A percentile compares a stretch with the other conserved stretches of the same genome.
Evolutionary conservation across 2,329 filamentous ascomycete genomes (phyloP).

Genomic region (Aureobasidium lini): DNA sequence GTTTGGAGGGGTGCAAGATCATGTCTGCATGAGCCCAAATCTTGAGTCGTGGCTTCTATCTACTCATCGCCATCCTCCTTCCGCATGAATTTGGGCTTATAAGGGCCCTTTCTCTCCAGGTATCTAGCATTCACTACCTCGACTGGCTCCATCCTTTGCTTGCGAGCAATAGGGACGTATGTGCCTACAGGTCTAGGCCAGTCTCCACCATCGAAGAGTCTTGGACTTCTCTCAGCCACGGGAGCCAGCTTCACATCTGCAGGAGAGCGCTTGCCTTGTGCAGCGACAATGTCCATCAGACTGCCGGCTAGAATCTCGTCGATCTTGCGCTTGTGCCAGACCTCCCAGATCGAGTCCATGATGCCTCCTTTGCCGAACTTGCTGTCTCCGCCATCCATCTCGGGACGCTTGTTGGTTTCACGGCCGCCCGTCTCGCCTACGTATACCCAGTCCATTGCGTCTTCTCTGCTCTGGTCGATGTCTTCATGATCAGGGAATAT

Average conservation of each 20-base stretch:
- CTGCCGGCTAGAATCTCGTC: conserved; percentile 77
- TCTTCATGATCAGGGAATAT: conserved; percentile 51
- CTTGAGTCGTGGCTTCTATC: conserved; percentile 21
- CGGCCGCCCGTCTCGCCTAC: conserved; percentile 56
- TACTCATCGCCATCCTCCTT: conserved; percentile 24
- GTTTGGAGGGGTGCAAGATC: conserved; percentile 82
- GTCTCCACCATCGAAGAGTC: conserved; percentile 54
- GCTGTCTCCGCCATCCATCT: conserved; percentile 39
- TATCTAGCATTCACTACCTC: conserved; percentile 58
- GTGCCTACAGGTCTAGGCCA: conserved; percentile 46
- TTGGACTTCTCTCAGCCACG: conserved; percentile 32
- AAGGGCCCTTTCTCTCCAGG: conserved; percentile 42
- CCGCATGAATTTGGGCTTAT: conserved; percentile 23
- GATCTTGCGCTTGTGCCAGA: conserved; percentile 79
- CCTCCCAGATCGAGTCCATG: conserved; percentile 69
- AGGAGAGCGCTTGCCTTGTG: conserved; percentile 27
- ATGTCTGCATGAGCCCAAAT: conserved; percentile 68
- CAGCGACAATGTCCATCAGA: conserved; percentile 57
- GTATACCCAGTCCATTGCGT: conserved; percentile 71
- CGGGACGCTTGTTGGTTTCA: conserved; percentile 23
- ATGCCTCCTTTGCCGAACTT: conserved; percentile 61
- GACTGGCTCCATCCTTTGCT: conserved; percentile 49
- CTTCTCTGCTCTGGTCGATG: conserved; percentile 35
- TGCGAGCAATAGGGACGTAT: conserved; percentile 51
- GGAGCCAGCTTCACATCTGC: conserved; percentile 15